Evolutionary conservation across 306 rosid species (phyloP), one percentile per base, ranked within the genome.

Genomic region (Sicyos baderoa): DNA sequence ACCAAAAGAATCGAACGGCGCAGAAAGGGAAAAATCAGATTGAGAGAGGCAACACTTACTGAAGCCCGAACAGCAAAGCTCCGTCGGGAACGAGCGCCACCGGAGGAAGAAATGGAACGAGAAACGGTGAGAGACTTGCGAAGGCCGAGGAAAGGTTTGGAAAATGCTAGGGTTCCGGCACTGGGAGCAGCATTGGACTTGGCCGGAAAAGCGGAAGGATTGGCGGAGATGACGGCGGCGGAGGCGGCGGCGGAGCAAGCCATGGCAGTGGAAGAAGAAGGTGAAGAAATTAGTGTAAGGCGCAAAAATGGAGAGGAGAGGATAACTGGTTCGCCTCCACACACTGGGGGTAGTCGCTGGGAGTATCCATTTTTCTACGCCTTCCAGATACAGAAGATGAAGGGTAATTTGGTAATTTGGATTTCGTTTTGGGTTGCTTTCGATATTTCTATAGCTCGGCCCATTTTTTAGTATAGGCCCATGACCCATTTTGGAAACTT

Each of bases 11-110:
- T 19, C 40, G 13, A 71, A 10, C 17, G 8, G 25, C 19, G 23
- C 2, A n/a, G 16, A 15, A 27, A 35, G 37, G 37, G 37, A 19
- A 64, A 45, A 27, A 32, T 7, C 23, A 16, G 11, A 47, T 21
- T n/a, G n/a, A 29, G 0, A 3, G 37, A 8, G 53, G 37, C 55
- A 52, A 15, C 10, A 82, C 81, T 82, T 10, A 84, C 97, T 65
- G 90, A 74, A 59, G 95, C 96, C 22, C 83, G 83, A 64, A 90
- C 88, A 4, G 80, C 23, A 87, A 88, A 93, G 82, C 80, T 40
- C 19, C 84, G 84, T 16, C 81, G 22, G 51, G 78, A 64, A 72
- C 70, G 86, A 35, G 86, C 54, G 2, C 70, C 29, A 40, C 79
- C 85, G 58, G 80, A 73, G 64, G 79, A 73, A 3, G 86, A 76